Conservation (phyloP, 2,329 filamentous ascomycete species). For the Curvularia eragrostidis region DNA sequence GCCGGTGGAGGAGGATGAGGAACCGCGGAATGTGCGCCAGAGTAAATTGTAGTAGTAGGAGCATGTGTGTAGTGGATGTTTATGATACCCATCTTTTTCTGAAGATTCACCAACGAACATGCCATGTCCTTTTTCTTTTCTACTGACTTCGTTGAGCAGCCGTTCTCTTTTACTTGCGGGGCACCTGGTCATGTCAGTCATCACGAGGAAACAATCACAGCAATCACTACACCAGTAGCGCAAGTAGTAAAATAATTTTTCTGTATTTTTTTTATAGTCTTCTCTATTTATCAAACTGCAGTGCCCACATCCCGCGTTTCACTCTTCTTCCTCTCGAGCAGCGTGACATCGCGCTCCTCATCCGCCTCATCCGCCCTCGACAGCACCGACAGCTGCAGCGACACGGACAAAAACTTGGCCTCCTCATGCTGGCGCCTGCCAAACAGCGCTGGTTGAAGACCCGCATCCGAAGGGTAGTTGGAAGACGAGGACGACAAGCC, state of each 20-base stretch:
- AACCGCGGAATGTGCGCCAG: conserved; percentile 28
- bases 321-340: neutral
- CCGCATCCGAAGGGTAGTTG: too few species aligned
- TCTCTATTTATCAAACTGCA: too few species aligned
- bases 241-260: neutral
- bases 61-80: conserved; percentile 7
- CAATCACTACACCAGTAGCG: neutral
- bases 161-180: neutral
- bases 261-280: too few species aligned
- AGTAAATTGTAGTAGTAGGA: conserved; percentile 62
- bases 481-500: too few species aligned
- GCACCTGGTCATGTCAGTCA: neutral
- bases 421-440: neutral
- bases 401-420: too few species aligned
- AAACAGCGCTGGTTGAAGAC: too few species aligned
- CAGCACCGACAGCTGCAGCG: neutral
- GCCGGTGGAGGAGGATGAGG: conserved; percentile 33
- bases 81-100: conserved; percentile 7
- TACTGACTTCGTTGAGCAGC: neutral
- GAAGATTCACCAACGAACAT: neutral
- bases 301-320: neutral
- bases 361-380: neutral
- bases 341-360: neutral
- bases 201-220: too few species aligned
- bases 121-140: neutral